phyloP scores from a whole-genome alignment of 306 rosid species.

The Quercus alba region DNA sequence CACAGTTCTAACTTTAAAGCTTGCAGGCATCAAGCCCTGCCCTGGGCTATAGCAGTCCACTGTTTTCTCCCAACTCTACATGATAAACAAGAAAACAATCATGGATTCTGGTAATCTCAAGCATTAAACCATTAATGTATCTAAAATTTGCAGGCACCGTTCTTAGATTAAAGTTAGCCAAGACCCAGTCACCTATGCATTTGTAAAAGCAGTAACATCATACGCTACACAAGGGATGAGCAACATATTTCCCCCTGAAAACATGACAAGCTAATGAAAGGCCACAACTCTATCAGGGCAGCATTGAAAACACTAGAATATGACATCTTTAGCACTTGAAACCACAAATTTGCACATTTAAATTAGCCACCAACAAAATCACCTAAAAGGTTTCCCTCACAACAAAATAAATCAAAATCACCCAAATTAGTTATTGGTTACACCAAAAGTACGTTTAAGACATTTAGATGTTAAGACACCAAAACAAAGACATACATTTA shows the following conservation, averaged over 20 bases:
- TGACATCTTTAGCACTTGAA: not conserved
- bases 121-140: not conserved
- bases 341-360: not conserved
- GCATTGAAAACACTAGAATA: not conserved
- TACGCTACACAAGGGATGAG: not conserved
- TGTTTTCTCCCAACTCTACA: constrained; percentile 97
- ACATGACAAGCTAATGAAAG: constrained; percentile 3
- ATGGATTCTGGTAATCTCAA: constrained; percentile 3
- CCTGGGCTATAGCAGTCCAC: constrained; percentile 98
- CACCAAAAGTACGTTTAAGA: not conserved
- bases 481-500: not conserved
- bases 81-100: constrained; percentile 7
- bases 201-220: not conserved
- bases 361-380: not conserved
- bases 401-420: too few species aligned
- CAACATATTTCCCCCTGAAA: not conserved
- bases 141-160: not conserved
- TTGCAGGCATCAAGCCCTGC: constrained; percentile 98
- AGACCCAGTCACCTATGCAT: too few species aligned
- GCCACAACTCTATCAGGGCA: not conserved
- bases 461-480: not conserved
- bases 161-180: not conserved
- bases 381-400: not conserved
- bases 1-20: constrained; percentile 79
- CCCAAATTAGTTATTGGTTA: not conserved